Evolutionary conservation across 2,329 filamentous ascomycete species (phyloP).

Genomic region (Domatiomyces globalis): DNA sequence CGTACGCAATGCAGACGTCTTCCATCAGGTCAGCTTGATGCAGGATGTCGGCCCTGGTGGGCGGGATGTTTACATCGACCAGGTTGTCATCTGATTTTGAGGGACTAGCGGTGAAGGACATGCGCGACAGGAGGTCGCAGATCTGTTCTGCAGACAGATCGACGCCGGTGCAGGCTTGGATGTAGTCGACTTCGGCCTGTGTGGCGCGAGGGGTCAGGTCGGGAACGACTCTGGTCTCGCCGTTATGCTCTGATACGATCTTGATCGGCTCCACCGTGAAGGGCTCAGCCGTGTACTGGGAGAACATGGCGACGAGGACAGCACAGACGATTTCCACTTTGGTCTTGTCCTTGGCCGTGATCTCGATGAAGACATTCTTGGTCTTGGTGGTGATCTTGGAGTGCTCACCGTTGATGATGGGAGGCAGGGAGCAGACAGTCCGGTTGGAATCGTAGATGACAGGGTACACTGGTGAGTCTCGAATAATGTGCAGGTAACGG

Average conservation of each 20-base stretch:
- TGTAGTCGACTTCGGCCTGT: constrained; percentile 77
- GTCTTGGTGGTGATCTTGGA: constrained; percentile 90
- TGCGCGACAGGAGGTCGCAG: constrained; percentile 68
- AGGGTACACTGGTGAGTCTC: constrained; percentile 84
- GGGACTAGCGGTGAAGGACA: constrained; percentile 72
- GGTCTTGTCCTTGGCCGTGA: constrained; percentile 88
- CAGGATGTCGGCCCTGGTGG: constrained; percentile 84
- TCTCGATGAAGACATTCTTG: constrained; percentile 90
- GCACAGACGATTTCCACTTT: constrained; percentile 93
- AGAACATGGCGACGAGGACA: constrained; percentile 97
- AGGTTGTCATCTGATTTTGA: constrained; percentile 55
- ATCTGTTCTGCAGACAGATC: constrained; percentile 59
- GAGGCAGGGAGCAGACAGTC: constrained; percentile 80
- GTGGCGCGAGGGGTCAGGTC: constrained; percentile 62
- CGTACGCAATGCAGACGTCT: constrained; percentile 89
- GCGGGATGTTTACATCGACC: constrained; percentile 68
- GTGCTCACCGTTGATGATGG: constrained; percentile 94
- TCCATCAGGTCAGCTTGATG: constrained; percentile 99
- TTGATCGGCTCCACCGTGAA: constrained; percentile 91
- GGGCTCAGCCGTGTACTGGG: constrained; percentile 68
- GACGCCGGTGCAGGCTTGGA: constrained; percentile 85
- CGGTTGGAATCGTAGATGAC: constrained; percentile 85
- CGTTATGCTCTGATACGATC: constrained; percentile 84
- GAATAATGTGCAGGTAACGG: constrained; percentile 84
- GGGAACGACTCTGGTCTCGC: constrained; percentile 65